Evolutionary conservation across 441 rosid genomes (phyloP), one percentile per base, ranked within the genome.

Genomic region (Pelargonium australe): DNA sequence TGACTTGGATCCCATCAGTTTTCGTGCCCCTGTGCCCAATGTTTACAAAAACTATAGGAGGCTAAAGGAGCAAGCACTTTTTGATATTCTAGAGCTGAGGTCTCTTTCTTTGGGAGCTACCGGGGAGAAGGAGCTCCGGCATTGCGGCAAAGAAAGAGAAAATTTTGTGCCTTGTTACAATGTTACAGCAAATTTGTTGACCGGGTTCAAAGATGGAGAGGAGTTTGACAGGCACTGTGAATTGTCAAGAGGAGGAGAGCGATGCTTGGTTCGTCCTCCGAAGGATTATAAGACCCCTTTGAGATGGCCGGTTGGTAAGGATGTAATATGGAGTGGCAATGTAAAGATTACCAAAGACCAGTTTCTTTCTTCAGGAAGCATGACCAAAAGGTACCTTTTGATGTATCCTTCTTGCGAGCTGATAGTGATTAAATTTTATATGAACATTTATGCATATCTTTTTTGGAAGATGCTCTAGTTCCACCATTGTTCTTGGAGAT

Each of bases 351-450:
- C 90, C n/a, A 89, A 89, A 75, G 99, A 95, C 57, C 99, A 92
- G 66, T 95, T 95, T 83, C 99, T 95, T 84, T 87, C 96, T 0
- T 95, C 98, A 58, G 97, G 99, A 78, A 90, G 92, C 77, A 78
- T 94, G 86, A 95, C 99, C 41, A 95, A 93, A 65, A 90, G 97
- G 97, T 88, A 63, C 37, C 20, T 63, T 31, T 68, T 44, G 58
- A n/a, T 51, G 14, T 53, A 14, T 14, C 19, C 4, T 14, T 16
- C 19, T 14, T 53, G 60, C n/a, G 49, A 67, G 55, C 66, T 61
- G 58, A 61, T 49, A 20, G 16, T 61, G 34, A 51, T 75, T 44
- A 23, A 67, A 49, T 41, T 61, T 63, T 6, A 51, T n/a, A 51
- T 2, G 16, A 53, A 53, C n/a, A 53, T 25, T 51, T 17, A 51